Evolutionary conservation across 352 stramenopile genomes (phyloP).

Genomic region (Pythium scleroteichum): DNA sequence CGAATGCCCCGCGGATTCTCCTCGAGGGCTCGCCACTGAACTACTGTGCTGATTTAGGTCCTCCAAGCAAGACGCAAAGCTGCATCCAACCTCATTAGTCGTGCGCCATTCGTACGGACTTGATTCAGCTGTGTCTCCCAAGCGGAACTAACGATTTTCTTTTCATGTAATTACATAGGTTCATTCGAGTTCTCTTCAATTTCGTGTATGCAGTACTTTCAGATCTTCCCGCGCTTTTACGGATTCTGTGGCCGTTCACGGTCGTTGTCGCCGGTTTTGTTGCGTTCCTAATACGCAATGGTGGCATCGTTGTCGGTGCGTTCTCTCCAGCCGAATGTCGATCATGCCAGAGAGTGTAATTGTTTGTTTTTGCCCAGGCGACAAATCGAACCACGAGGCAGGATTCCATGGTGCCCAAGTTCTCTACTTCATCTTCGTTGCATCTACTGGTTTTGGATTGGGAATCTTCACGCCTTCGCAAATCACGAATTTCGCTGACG

Average conservation of each 20-base stretch:
- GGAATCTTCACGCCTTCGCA: conserved; percentile 41
- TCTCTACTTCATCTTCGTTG: conserved; percentile 76
- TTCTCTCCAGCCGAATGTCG: background rate
- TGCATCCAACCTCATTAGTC: conserved; percentile 15
- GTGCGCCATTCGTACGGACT: conserved; percentile 14
- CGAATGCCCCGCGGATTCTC: background rate
- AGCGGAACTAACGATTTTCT: background rate
- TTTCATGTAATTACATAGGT: conserved; percentile 22
- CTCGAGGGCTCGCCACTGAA: background rate
- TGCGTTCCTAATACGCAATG: conserved; percentile 71
- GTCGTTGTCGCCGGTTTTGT: conserved; percentile 53
- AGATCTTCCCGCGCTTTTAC: conserved; percentile 54
- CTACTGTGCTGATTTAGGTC: conserved; percentile 3
- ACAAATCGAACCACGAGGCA: conserved; percentile 84
- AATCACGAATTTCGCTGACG: conserved; percentile 37
- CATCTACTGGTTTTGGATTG: conserved; percentile 56
- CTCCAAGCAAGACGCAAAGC: conserved; percentile 25
- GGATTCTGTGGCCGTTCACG: conserved; percentile 73
- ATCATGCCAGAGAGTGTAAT: background rate
- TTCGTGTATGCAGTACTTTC: conserved; percentile 56
- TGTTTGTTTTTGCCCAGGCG: conserved; percentile 36
- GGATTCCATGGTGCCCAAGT: conserved; percentile 74
- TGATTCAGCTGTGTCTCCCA: background rate
- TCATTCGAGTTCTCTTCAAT: conserved; percentile 51
- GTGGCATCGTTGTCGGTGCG: conserved; percentile 78